Percentiles rank a stretch among this genome's conserved stretches.
Conservation (phyloP, 257 asterid species). For the Nicotiana noctiflora region DNA sequence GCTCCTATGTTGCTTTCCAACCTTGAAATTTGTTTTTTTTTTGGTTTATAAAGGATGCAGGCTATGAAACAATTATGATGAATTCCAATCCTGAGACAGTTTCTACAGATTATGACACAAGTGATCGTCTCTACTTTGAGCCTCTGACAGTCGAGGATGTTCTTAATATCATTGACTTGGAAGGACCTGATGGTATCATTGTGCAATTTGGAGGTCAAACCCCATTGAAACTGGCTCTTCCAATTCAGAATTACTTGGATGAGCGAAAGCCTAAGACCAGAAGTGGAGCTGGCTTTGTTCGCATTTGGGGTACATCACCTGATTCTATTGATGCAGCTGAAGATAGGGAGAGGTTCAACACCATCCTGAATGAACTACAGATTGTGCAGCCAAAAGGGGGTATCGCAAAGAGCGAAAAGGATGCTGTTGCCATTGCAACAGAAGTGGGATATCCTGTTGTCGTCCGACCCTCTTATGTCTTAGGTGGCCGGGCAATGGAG, state of each 20-base stretch:
- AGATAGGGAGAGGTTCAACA: constrained; percentile 86
- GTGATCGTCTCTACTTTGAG: constrained; percentile 95
- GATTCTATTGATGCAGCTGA: constrained; percentile 98
- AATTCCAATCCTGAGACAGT: constrained; percentile 98
- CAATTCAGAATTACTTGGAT: constrained; percentile 68
- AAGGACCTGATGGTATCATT: constrained; percentile 92
- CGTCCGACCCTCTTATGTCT: constrained; percentile 91
- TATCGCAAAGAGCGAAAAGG: constrained; percentile 82
- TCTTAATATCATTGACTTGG: constrained; percentile 80
- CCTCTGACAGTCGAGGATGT: constrained; percentile 97
- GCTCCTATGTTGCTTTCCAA: not conserved
- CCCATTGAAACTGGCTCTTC: constrained; percentile 78
- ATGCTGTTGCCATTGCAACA: constrained; percentile 87
- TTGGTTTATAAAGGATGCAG: constrained; percentile 60
- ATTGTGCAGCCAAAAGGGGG: constrained; percentile 99
- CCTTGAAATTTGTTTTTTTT: not conserved
- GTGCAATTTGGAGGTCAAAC: constrained; percentile 99
- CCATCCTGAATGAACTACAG: constrained; percentile 65
- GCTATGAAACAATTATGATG: constrained; percentile 95
- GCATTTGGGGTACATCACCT: constrained; percentile 97
- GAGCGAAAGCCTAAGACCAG: constrained; percentile 49
- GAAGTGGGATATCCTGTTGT: constrained; percentile 93
- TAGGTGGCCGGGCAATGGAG: constrained; percentile 99
- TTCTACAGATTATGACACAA: constrained; percentile 94
- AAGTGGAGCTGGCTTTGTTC: constrained; percentile 65